Base-by-base conservation (phyloP, 2,329 filamentous ascomycete genomes). In the Ceratocystis colombiana region DNA sequence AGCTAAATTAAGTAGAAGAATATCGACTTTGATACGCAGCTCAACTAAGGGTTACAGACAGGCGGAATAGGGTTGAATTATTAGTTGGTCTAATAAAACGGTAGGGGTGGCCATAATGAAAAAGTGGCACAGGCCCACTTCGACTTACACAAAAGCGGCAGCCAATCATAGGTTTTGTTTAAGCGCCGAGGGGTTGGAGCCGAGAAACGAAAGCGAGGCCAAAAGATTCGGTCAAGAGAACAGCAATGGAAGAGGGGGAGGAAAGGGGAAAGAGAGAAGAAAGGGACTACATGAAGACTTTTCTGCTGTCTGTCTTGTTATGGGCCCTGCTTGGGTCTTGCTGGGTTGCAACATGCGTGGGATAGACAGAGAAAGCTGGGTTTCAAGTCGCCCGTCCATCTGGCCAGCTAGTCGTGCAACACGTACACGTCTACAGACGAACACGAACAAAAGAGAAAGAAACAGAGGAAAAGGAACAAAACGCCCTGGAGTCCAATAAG, bases 71-170 rank as follows among this genome's bases (percentile, higher is more conserved):
- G 61, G 61, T 46, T 62, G 17, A 2, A n/a, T 5, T 12, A 1
- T 8, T 15, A 12, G 10, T 2, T 0, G 48, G 22, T 2, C 22
- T 62, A 62, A 2, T 10, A 1, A 28, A 12, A n/a, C 20, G 37
- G 37, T 25, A 50, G 61, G 61, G 61, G 44, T 15, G 12, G 3
- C 12, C 8, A 45, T 12, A 63, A 5, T 2, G 3, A 8, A 50
- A 30, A 59, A 33, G 55, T 59, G 55, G 55, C 25, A n/a, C 17
- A 48, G 61, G 2, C 44, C 61, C 61, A 48, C 61, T 46, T 48
- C n/a, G 46, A 63, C 61, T 63, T 63, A 63, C 61, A 63, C 61
- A 41, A 50, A 25, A 20, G 8, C 44, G n/a, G 30, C 22, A 63
- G 44, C 61, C 41, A 63, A 63, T 63, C 20, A 63, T 2, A 63